Base-by-base conservation (phyloP, 495 filamentous ascomycete genomes). In the Lasiosphaeriaceae sp. region DNA sequence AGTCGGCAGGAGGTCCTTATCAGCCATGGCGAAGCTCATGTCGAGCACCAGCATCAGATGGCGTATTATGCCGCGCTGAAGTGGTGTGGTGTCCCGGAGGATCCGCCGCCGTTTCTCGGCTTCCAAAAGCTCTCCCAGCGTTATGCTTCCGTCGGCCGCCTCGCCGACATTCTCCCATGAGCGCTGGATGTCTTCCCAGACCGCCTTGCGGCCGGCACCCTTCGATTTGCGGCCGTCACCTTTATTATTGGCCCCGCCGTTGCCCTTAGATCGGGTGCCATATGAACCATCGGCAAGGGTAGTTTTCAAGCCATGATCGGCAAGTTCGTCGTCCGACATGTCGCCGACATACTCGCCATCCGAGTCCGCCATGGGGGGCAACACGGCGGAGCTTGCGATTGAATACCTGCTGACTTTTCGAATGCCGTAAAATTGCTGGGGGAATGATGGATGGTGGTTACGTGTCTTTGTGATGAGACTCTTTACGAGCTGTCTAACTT, bases 41-140 rank as follows among this genome's bases (percentile, higher is more conserved):
- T 98, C 94, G n/a, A 98, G 76, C 50, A 97, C 84, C 14, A 98
- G 79, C 59, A 96, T 86, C 22, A 97, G 73, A 69, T 97, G 94
- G 48, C 94, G 87, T 70, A 98, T 97, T 51, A 98, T 98, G 48
- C 94, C 94, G 55, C 94, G 86, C 71, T 98, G 94, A 22, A 97
- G 73, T 23, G 94, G 94, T 17, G 92, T 96, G 6, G 93, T 97
- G 66, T 98, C 94, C 71, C 87, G 86, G 52, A 96, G 78, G 41
- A 96, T 73, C 4, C 77, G 71, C 14, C 71, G 68, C 2, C 76
- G 69, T 67, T 78, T 78, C 67, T 80, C 70, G 19, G 74, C 74
- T 41, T 80, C 76, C 51, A 72, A 59, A 31, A 67, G 66, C 11
- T 70, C 73, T 26, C 66, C 67, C 41, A 67, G 66, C 0, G 66